Evolutionary conservation across 2,329 filamentous ascomycete species (phyloP).

Genomic region (Acrodontium crateriforme): DNA sequence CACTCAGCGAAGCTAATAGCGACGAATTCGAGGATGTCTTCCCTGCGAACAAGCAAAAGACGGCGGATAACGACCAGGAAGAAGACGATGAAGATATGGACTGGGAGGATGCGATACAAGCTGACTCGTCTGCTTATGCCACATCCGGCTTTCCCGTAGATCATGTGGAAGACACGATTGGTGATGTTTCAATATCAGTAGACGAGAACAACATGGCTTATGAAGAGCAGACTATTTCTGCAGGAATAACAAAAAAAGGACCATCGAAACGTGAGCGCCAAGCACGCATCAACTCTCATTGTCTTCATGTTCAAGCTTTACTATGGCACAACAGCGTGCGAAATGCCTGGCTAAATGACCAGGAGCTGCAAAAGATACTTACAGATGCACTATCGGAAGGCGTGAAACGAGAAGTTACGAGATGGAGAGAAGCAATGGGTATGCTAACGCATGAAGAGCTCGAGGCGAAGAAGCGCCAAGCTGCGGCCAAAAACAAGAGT

Average conservation of each 20-base stretch:
- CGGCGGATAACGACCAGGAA: slow-evolving; percentile 36
- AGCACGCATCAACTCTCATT: slow-evolving; percentile 67
- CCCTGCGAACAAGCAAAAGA: slow-evolving; percentile 30
- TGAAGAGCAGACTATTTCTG: slow-evolving; percentile 26
- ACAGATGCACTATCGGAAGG: slow-evolving; percentile 57
- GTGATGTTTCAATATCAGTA: slow-evolving; percentile 21
- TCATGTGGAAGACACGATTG: slow-evolving; percentile 16
- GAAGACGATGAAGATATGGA: slow-evolving; percentile 47
- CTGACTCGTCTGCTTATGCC: slow-evolving; percentile 13
- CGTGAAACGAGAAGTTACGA: slow-evolving; percentile 58
- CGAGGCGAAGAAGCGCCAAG: slow-evolving; percentile 25
- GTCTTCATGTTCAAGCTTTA: slow-evolving; percentile 74
- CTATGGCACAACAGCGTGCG: slow-evolving; percentile 81
- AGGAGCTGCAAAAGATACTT: slow-evolving; percentile 59
- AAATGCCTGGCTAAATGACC: slow-evolving; percentile 73
- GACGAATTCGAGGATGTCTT: slow-evolving; percentile 38
- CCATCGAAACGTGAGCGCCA: slow-evolving; percentile 72
- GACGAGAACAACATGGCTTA: slow-evolving; percentile 27
- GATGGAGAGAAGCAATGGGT: slow-evolving; percentile 57
- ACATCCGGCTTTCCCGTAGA: no score
- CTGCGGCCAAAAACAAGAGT: slow-evolving; percentile 22
- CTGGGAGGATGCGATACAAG: slow-evolving; percentile 42
- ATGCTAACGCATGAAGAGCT: slow-evolving; percentile 29
- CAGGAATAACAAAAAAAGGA: slow-evolving; percentile 52
- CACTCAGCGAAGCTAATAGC: slow-evolving; percentile 30